Percentiles rank a stretch among this genome's conserved stretches.
phyloP scores from a whole-genome alignment of 805 yeast species.

The Helenozyma rhizophorensis region DNA sequence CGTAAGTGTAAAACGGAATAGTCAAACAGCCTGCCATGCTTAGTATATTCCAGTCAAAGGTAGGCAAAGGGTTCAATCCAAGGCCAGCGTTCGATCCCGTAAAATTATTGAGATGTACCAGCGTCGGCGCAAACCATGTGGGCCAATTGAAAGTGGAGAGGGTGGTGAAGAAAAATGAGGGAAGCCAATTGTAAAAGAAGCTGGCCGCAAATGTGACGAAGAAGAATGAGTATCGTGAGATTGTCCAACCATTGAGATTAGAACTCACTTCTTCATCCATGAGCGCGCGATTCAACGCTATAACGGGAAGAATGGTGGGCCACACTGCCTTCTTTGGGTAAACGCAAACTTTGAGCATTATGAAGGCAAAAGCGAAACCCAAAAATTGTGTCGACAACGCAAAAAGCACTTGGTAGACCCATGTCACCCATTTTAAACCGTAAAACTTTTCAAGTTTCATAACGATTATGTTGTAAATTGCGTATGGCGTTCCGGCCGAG shows the following conservation, averaged over 20 bases:
- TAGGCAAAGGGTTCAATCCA: conserved; percentile 40
- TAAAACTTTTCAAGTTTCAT: conserved; percentile 41
- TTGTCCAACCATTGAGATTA: conserved; percentile 34
- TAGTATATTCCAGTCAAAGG: conserved; percentile 41
- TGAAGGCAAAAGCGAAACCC: conserved; percentile 66
- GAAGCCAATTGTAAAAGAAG: conserved; percentile 41
- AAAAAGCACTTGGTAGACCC: conserved; percentile 52
- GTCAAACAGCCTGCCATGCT: conserved; percentile 37
- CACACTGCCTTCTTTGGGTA: conserved; percentile 40
- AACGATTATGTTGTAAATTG: conserved; percentile 38
- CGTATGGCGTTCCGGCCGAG: conserved; percentile 40
- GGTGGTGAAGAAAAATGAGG: conserved; percentile 35
- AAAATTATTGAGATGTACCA: conserved; percentile 36
- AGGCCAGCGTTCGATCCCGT: conserved; percentile 36
- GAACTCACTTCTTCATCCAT: conserved; percentile 26
- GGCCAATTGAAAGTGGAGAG: conserved; percentile 43
- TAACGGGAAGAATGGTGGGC: conserved; percentile 42
- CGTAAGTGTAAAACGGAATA: conserved; percentile 40
- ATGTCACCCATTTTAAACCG: conserved; percentile 40
- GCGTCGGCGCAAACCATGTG: conserved; percentile 38
- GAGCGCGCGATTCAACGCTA: conserved; percentile 40
- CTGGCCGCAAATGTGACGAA: conserved; percentile 28
- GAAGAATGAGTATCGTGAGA: conserved; percentile 39
- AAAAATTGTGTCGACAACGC: conserved; percentile 54
- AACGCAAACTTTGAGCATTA: conserved; percentile 52